Evolutionary conservation across 2,329 filamentous ascomycete genomes (phyloP).

Genomic region (Colletotrichum tamarilloi): DNA sequence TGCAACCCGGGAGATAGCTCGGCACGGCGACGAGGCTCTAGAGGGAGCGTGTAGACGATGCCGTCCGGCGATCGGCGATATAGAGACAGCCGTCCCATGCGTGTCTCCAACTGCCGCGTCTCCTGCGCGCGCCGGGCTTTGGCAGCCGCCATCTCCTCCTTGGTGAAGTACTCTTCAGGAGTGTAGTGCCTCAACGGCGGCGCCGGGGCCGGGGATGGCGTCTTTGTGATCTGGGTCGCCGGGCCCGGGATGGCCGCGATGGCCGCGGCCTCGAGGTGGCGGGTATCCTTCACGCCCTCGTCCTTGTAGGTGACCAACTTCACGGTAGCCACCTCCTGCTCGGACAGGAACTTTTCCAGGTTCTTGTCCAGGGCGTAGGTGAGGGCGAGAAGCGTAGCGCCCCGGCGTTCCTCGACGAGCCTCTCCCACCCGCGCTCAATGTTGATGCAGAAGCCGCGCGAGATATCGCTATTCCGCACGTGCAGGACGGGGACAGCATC

Average conservation of each 20-base stretch:
- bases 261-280: constrained; percentile 50
- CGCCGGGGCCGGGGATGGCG: constrained; percentile 1
- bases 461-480: constrained; percentile 76
- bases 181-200: constrained; percentile 46
- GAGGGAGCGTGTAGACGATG: constrained; percentile 74
- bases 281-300: constrained; percentile 63
- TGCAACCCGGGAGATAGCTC: constrained; percentile 72
- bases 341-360: constrained; percentile 75
- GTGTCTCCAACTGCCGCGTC: constrained; percentile 78
- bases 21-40: constrained; percentile 71
- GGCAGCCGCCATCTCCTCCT: constrained; percentile 71
- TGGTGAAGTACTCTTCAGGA: constrained; percentile 62
- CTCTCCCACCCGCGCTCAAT: constrained; percentile 79
- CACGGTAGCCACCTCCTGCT: constrained; percentile 77
- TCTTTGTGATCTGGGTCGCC: background rate
- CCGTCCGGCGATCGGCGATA: constrained; percentile 79
- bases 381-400: constrained; percentile 71
- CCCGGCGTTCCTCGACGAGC: constrained; percentile 66
- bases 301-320: constrained; percentile 74
- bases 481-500: constrained; percentile 66
- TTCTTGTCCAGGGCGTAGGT: constrained; percentile 79
- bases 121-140: constrained; percentile 73
- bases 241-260: background rate
- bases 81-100: constrained; percentile 74
- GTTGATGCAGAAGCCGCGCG: constrained; percentile 79